Evolutionary conservation across 176 grass and related monocot species (phyloP).

Genomic region (Saccharum officinarum): DNA sequence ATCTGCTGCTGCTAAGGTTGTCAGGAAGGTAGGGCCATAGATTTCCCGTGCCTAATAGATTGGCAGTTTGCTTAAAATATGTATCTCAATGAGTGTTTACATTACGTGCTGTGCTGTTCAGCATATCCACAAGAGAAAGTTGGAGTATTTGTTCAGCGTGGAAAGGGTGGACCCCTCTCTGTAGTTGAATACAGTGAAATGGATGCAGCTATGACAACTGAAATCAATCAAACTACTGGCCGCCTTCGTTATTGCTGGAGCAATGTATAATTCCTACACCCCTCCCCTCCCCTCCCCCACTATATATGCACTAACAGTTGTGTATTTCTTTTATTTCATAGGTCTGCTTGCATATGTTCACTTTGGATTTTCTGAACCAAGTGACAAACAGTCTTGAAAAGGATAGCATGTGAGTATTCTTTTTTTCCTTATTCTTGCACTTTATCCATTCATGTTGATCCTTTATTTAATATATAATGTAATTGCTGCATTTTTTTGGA

Average conservation of each 20-base stretch:
- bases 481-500: not conserved
- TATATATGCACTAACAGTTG: not conserved
- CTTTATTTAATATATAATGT: not conserved
- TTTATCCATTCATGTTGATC: conserved; percentile 20
- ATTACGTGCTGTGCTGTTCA: conserved; percentile 29
- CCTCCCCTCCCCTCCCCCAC: not conserved
- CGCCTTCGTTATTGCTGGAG: conserved; percentile 85
- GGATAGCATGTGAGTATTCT: conserved; percentile 81
- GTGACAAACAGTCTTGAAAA: conserved; percentile 87
- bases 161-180: conserved; percentile 69
- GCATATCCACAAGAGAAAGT: conserved; percentile 78
- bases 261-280: conserved; percentile 56
- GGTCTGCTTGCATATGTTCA: conserved; percentile 94
- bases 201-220: conserved; percentile 67
- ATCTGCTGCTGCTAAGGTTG: conserved; percentile 75
- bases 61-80: conserved; percentile 26
- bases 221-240: conserved; percentile 85
- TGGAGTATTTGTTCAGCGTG: conserved; percentile 84
- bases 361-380: conserved; percentile 91
- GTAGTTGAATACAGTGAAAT: conserved; percentile 91
- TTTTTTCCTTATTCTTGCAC: conserved; percentile 20
- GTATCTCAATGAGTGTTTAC: conserved; percentile 1
- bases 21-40: conserved; percentile 56
- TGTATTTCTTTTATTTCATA: conserved; percentile 33
- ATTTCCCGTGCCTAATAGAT: conserved; percentile 20